A percentile compares a stretch with the other conserved stretches of the same genome.
These are phyloP conservation scores for Beta corolliflora DNA, from an alignment of 179 eudicot genomes.

Conservation along the genomic window DNA sequence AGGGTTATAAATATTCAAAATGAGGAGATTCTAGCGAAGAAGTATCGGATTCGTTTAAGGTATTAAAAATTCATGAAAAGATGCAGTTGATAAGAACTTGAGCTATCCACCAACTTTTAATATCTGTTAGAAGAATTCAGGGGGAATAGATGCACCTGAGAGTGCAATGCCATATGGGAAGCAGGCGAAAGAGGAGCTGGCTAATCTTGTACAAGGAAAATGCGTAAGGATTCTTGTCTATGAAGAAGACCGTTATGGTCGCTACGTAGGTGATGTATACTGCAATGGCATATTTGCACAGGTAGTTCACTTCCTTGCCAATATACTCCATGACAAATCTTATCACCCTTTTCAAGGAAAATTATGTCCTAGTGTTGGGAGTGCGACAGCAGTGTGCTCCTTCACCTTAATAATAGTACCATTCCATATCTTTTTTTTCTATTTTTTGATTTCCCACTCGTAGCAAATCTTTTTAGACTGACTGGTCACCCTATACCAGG, in stretches of 20 bases:
- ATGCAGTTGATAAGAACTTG: not conserved
- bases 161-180: slow-evolving; percentile 83
- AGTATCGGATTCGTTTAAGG: slow-evolving; percentile 91
- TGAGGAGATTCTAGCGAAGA: slow-evolving; percentile 73
- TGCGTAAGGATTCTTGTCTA: slow-evolving; percentile 60
- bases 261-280: slow-evolving; percentile 81
- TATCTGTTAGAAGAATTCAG: slow-evolving; percentile 35
- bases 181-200: slow-evolving; percentile 82
- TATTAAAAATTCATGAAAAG: slow-evolving; percentile 27
- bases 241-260: slow-evolving; percentile 72
- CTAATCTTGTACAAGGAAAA: slow-evolving; percentile 67
- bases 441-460: not conserved
- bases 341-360: not conserved
- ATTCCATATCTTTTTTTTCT: not conserved
- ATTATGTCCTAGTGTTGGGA: not conserved
- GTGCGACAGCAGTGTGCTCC: not conserved
- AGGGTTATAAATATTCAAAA: slow-evolving; percentile 68
- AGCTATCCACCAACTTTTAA: slow-evolving; percentile 11
- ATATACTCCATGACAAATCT: not conserved
- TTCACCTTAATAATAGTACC: not conserved
- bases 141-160: slow-evolving; percentile 99
- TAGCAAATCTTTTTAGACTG: not conserved
- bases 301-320: slow-evolving; percentile 41
- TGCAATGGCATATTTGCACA: slow-evolving; percentile 91
- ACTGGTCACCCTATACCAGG: slow-evolving; percentile 41